Percentiles rank a stretch among this genome's conserved stretches.
These are phyloP conservation scores for Termitomyces sp. DNA, from an alignment of 768 basidiomycete genomes.

Conservation along the genomic window DNA sequence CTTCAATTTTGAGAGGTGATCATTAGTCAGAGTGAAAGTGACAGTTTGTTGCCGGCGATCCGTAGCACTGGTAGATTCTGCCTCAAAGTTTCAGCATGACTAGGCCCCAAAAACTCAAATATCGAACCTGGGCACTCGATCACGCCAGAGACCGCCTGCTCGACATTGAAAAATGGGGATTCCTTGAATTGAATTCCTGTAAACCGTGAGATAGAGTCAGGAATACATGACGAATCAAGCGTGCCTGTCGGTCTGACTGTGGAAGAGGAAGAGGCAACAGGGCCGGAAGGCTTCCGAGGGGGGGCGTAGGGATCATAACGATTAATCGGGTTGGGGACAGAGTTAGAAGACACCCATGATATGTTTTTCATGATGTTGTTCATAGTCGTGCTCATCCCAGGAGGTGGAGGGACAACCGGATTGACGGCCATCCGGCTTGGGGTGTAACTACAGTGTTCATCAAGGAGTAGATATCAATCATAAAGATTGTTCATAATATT, in stretches of 20 bases:
- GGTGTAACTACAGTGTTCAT: slow-evolving; percentile 11
- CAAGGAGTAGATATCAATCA: neutral
- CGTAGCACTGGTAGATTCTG: slow-evolving; percentile 73
- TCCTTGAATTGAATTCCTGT: slow-evolving; percentile 70
- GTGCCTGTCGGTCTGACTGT: slow-evolving; percentile 25
- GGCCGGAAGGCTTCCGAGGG: slow-evolving; percentile 38
- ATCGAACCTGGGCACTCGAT: slow-evolving; percentile 73
- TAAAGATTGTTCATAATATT: neutral
- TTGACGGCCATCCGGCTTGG: slow-evolving; percentile 13
- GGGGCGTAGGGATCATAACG: slow-evolving; percentile 68
- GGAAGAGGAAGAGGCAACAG: slow-evolving; percentile 28
- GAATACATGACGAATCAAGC: neutral
- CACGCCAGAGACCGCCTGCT: slow-evolving; percentile 58
- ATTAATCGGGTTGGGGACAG: slow-evolving; percentile 28
- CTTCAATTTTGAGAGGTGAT: slow-evolving; percentile 57
- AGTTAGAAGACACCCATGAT: slow-evolving; percentile 20
- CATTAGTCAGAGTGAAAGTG: slow-evolving; percentile 57
- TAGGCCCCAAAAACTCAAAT: neutral
- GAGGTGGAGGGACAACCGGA: slow-evolving; percentile 13
- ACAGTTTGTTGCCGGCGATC: slow-evolving; percentile 66
- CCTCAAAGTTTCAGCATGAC: neutral
- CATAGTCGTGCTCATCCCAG: slow-evolving; percentile 15
- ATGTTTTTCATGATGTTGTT: slow-evolving; percentile 23
- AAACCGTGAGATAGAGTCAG: slow-evolving; percentile 5
- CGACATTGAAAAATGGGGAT: slow-evolving; percentile 71